Evolutionary conservation across 75 land plant species (phyloP), one percentile per base, ranked within the genome.

Genomic region (Pinus albicaulis): DNA sequence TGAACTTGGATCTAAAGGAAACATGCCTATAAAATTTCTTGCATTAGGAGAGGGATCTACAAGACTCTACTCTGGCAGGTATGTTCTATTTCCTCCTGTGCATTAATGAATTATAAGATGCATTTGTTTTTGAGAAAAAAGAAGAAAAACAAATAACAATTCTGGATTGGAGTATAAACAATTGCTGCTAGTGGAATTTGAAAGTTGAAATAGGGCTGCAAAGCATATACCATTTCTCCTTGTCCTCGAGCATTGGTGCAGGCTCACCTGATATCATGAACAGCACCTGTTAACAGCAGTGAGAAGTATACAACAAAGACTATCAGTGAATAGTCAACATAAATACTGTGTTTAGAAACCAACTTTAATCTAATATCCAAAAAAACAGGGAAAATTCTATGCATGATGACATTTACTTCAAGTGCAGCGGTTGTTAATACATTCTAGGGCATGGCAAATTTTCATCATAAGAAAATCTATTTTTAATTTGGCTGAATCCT

Each of bases 221-320:
- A 53, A 74, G 56, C 12, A 77, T 81, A 64, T 68, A 94, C 96
- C 96, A 94, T 74, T 92, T 94, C 72, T 94, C 99, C 75, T 90
- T 91, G 75, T 91, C 99, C 75, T 95, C 98, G 56, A 98, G 94
- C 99, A 98, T 98, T 57, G 99, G 99, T 73, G 98, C 99, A 76
- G 99, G 99, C 70, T 98, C 99, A 82, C 84, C 90, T 4, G 96
- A 98, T 73, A 98, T 98, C 98, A 98, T 98, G 78, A 89, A 91
- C 64, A 98, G 84, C 52, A 93, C 98, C 98, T 95, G 75, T 41
- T 25, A 59, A 59, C 79, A 73, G 55, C 0, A 68, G 52, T 12
- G 41, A 19, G 14, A 68, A 7, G 10, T 44, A 20, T 68, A 38
- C 34, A 34, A 36, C 13, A 15, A 64, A 16, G 20, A 10, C 38